phyloP scores from a whole-genome alignment of 2,329 filamentous ascomycete genomes.

The Epichloe typhina region DNA sequence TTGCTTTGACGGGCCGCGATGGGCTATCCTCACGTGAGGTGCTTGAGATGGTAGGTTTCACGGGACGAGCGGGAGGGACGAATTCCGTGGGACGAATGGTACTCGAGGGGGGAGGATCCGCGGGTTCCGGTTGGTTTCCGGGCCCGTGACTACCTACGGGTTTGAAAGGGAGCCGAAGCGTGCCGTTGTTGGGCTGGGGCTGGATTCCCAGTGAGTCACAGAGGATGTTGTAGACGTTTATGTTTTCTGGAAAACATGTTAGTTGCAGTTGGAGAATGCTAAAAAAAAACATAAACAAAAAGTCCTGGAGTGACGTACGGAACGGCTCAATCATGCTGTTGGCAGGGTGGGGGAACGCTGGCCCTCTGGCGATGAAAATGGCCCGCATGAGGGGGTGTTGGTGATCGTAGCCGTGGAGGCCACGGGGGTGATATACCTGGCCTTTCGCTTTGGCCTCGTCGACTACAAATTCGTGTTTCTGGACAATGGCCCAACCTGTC shows the following conservation, averaged over 20 bases:
- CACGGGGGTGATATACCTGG: constrained; percentile 62
- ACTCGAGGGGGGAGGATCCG: constrained; percentile 29
- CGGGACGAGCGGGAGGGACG: background rate
- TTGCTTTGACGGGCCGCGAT: constrained; percentile 1
- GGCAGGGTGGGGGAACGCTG: constrained; percentile 75
- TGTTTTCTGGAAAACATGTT: constrained; percentile 55
- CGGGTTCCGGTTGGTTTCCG: constrained; percentile 33
- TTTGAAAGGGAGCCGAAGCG: constrained; percentile 57
- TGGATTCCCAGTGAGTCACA: constrained; percentile 71
- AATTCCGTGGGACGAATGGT: constrained; percentile 1
- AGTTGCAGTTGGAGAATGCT: constrained; percentile 4
- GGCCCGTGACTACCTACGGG: constrained; percentile 48
- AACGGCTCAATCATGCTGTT: constrained; percentile 72
- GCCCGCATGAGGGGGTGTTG: constrained; percentile 91
- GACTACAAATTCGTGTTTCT: constrained; percentile 65
- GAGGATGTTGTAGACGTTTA: constrained; percentile 85
- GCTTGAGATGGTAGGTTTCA: background rate
- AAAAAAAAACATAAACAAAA: background rate
- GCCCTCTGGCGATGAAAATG: constrained; percentile 84
- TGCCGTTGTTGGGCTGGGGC: constrained; percentile 77
- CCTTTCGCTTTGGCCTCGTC: constrained; percentile 48
- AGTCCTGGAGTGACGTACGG: constrained; percentile 45
- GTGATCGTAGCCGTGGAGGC: constrained; percentile 90
- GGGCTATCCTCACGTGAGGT: background rate
- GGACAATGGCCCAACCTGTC: constrained; percentile 84